A percentile compares a stretch with the other conserved stretches of the same genome.
These are phyloP conservation scores for Massarina eburnea DNA, from an alignment of 2,329 filamentous ascomycete species.

Conservation along the genomic window DNA sequence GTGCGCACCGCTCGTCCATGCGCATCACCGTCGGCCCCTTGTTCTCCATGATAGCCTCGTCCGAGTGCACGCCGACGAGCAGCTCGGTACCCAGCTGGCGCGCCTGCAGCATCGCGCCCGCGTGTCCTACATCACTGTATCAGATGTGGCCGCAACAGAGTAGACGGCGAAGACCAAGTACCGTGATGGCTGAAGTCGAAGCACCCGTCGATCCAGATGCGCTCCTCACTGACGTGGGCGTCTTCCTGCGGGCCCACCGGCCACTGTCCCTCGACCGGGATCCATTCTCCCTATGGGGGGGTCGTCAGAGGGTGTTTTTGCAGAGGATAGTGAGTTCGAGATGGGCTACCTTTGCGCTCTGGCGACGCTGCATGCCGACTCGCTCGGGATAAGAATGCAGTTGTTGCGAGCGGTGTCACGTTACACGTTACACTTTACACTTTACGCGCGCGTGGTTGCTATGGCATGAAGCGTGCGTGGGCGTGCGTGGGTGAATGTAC, in stretches of 20 bases:
- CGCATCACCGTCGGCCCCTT: slow-evolving; percentile 99
- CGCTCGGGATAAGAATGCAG: neutral
- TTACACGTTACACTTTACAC: too few species aligned
- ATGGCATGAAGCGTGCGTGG: too few species aligned
- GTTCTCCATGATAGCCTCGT: slow-evolving; percentile 93
- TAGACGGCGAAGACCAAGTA: slow-evolving; percentile 42
- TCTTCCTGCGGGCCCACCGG: slow-evolving; percentile 67
- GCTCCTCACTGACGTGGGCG: slow-evolving; percentile 61
- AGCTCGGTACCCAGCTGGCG: slow-evolving; percentile 87
- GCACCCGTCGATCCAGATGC: slow-evolving; percentile 98
- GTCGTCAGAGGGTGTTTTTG: slow-evolving; percentile 4
- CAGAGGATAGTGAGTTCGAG: neutral
- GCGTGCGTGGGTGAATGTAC: too few species aligned
- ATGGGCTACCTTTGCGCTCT: slow-evolving; percentile 37
- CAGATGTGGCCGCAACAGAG: slow-evolving; percentile 4
- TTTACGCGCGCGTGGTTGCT: too few species aligned
- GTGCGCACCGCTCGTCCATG: slow-evolving; percentile 72
- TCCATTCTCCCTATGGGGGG: slow-evolving; percentile 35
- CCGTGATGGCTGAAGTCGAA: slow-evolving; percentile 99
- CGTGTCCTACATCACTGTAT: slow-evolving; percentile 66
- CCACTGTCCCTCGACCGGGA: slow-evolving; percentile 60
- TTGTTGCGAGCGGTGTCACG: neutral
- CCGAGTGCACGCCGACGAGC: slow-evolving; percentile 90
- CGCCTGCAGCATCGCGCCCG: slow-evolving; percentile 94
- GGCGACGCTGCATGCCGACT: slow-evolving; percentile 34